Percentiles rank a stretch among this genome's conserved stretches.
phyloP scores from a whole-genome alignment of 352 stramenopile genomes.

The Pythium periplocum region DNA sequence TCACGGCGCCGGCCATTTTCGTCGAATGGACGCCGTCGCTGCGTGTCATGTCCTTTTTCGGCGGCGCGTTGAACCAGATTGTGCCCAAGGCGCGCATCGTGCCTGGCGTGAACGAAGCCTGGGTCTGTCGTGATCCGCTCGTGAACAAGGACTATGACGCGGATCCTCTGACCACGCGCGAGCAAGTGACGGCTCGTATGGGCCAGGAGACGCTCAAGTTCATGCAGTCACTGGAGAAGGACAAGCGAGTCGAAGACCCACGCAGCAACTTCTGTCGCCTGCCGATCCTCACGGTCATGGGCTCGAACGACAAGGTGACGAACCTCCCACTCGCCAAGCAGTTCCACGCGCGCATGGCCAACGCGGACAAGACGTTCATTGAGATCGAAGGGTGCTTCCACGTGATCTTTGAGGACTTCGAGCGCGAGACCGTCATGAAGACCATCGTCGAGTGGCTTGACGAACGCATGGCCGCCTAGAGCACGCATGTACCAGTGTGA shows the following conservation, averaged over 20 bases:
- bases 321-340: conserved; percentile 29
- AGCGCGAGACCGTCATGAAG: conserved; percentile 44
- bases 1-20: conserved; percentile 9
- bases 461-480: background rate
- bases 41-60: conserved; percentile 5
- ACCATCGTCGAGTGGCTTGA: conserved; percentile 42
- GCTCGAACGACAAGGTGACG: conserved; percentile 15
- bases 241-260: conserved; percentile 12
- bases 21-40: conserved; percentile 15
- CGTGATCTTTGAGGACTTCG: conserved; percentile 53
- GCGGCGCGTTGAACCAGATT: conserved; percentile 5
- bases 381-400: conserved; percentile 50
- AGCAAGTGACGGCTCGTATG: conserved; percentile 14
- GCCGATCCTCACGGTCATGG: conserved; percentile 16
- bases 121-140: conserved; percentile 14
- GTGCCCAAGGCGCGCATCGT: conserved; percentile 12
- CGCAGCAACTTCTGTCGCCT: conserved; percentile 7
- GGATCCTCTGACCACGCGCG: conserved; percentile 14
- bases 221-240: conserved; percentile 9
- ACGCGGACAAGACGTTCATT: conserved; percentile 53
- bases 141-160: conserved; percentile 7
- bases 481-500: too few relatives aligned
- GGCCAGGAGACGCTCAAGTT: conserved; percentile 10
- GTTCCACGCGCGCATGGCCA: conserved; percentile 38
- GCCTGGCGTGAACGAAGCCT: conserved; percentile 13